phyloP scores from a whole-genome alignment of 768 basidiomycete genomes.

The Auricularia heimuer region DNA sequence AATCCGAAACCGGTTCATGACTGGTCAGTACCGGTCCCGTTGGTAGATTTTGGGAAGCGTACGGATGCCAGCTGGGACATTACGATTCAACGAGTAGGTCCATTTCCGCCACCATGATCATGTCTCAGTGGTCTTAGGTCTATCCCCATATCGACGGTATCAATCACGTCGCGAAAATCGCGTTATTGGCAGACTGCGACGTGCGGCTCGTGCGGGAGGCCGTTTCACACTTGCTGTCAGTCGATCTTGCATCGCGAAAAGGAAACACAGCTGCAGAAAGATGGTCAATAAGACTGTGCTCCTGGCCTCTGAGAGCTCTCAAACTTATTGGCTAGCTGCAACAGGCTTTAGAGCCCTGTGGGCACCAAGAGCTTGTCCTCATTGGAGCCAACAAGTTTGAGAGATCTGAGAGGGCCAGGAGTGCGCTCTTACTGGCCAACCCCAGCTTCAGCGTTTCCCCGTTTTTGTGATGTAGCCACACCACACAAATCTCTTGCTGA shows the following conservation, averaged over 20 bases:
- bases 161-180: conserved; percentile 85
- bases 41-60: conserved; percentile 73
- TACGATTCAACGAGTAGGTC: conserved; percentile 41
- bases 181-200: conserved; percentile 85
- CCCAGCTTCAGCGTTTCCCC: too few species aligned
- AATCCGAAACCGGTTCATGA: conserved; percentile 85
- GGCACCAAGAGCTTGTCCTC: too few species aligned
- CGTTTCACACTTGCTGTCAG: conserved; percentile 86
- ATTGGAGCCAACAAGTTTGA: too few species aligned
- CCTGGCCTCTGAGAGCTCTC: too few species aligned
- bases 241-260: neutral
- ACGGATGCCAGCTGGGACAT: conserved; percentile 94
- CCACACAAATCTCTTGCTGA: neutral
- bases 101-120: neutral
- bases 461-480: too few species aligned
- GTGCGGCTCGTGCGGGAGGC: conserved; percentile 72
- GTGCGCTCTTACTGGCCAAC: too few species aligned
- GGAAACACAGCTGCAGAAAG: too few species aligned
- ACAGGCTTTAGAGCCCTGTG: too few species aligned
- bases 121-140: conserved; percentile 35
- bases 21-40: conserved; percentile 90
- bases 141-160: conserved; percentile 80
- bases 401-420: too few species aligned
- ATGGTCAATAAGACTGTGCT: too few species aligned
- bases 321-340: too few species aligned